These are phyloP conservation scores for Schizophyllum commune DNA, from an alignment of 1,284 basidiomycete genomes.

Conservation along the genomic window DNA sequence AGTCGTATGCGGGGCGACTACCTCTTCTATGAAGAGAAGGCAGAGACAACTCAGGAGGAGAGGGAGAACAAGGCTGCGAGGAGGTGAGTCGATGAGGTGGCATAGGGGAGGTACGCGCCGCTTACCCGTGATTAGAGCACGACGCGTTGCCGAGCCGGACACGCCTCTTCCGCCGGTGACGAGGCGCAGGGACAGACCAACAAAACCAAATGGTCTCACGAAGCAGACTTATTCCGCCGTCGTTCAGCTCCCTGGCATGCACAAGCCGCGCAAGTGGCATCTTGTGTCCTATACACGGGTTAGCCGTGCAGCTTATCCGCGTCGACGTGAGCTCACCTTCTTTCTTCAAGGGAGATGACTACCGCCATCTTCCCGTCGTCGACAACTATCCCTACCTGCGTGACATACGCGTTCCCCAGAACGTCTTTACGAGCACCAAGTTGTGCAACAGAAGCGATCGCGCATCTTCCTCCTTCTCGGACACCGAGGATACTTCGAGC, in stretches of 20 bases:
- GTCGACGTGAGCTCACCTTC: conserved; percentile 2
- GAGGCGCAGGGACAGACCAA: conserved; percentile 10
- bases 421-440: conserved; percentile 4
- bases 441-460: neutral
- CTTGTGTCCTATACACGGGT: conserved; percentile 74
- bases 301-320: conserved; percentile 13
- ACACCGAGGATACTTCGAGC: too few species aligned
- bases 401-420: conserved; percentile 9
- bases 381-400: conserved; percentile 11
- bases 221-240: conserved; percentile 76
- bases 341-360: conserved; percentile 4
- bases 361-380: conserved; percentile 8
- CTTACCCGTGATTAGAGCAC: conserved; percentile 6
- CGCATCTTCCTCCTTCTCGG: neutral
- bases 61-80: conserved; percentile 66
- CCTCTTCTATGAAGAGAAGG: conserved; percentile 73
- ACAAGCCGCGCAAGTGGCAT: conserved; percentile 63
- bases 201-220: conserved; percentile 59
- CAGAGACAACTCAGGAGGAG: conserved; percentile 68
- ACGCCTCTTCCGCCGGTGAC: conserved; percentile 4
- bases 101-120: too few species aligned
- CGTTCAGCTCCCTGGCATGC: conserved; percentile 50
- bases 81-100: too few species aligned
- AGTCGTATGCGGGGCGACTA: conserved; percentile 77
- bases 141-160: conserved; percentile 1